Evolutionary conservation across 805 yeast species (phyloP), one percentile per base, ranked within the genome.

Genomic region (Saturnispora saitoi): DNA sequence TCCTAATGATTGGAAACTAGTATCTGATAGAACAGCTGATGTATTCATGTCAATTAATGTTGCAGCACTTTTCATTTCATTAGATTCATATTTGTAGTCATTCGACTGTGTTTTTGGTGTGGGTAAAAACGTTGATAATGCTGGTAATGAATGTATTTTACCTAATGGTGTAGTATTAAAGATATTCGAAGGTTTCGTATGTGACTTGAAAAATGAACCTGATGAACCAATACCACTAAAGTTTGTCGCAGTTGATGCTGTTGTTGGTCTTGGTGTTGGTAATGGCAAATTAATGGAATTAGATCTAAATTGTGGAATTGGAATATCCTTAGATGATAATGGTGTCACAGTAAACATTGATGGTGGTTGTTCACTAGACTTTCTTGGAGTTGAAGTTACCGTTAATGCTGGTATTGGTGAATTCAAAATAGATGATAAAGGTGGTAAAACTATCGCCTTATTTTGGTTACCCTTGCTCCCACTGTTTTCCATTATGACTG

Each of bases 21-120:
- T n/a, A n/a, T 45, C 36, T 5, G 43, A 36, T 5, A 37, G 11
- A 10, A 28, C 17, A 11, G 47, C 17, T 34, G 38, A 44, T 11
- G 34, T 20, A n/a, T 44, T 36, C 7, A 39, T 29, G n/a, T 44
- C 42, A n/a, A 44, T 20, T 36, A 24, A 15, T 26, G 30, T 10
- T 43, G 39, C 26, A 14, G 19, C 31, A n/a, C 29, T 29, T 20
- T 29, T 37, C 8, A 20, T 28, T n/a, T 15, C 30, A 4, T 9
- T 14, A n/a, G 19, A 12, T 6, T 40, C 32, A 11, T 40, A 19
- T 24, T 9, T 30, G 4, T 19, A 10, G 14, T 40, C 43, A 14
- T 40, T 24, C 12, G 54, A 43, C 46, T 50, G 51, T 22, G 47
- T 45, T n/a, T 54, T 48, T n/a, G 57, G 55, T 10, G 61, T 51